These are phyloP conservation scores for Ambrosia hybrid DNA, from an alignment of 140 eudicot genomes.

Conservation along the genomic window DNA sequence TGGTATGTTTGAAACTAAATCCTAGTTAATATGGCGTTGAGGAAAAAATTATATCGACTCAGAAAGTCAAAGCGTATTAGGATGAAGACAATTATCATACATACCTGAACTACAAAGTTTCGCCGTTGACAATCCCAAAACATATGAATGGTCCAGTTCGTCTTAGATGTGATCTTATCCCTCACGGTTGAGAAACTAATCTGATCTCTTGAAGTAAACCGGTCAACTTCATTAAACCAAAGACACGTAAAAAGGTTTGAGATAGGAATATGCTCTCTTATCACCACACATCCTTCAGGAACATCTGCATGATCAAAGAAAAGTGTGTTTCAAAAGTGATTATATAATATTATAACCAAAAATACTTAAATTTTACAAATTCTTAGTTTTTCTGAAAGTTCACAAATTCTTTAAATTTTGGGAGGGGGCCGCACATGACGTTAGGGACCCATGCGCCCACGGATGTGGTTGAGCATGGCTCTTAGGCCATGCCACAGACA, in stretches of 20 bases:
- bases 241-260: conserved; percentile 75
- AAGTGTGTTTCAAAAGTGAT: no score
- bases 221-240: conserved; percentile 98
- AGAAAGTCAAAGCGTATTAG: conserved; percentile 7
- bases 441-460: no score
- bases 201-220: conserved; percentile 91
- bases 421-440: no score
- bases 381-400: no score
- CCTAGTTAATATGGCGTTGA: not conserved
- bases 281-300: conserved; percentile 85
- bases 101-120: conserved; percentile 71
- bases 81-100: conserved; percentile 27
- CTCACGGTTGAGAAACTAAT: conserved; percentile 84
- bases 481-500: no score
- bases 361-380: no score
- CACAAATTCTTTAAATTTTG: no score
- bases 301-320: conserved; percentile 51
- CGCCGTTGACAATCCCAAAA: conserved; percentile 89
- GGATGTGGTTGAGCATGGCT: no score
- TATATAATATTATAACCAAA: no score
- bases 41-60: not conserved
- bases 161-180: conserved; percentile 60
- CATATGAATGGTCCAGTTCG: conserved; percentile 75
- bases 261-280: conserved; percentile 77
- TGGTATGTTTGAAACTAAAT: conserved; percentile 4